Conservation (phyloP, 2,329 filamentous ascomycete genomes). For the Colletotrichum godetiae region DNA sequence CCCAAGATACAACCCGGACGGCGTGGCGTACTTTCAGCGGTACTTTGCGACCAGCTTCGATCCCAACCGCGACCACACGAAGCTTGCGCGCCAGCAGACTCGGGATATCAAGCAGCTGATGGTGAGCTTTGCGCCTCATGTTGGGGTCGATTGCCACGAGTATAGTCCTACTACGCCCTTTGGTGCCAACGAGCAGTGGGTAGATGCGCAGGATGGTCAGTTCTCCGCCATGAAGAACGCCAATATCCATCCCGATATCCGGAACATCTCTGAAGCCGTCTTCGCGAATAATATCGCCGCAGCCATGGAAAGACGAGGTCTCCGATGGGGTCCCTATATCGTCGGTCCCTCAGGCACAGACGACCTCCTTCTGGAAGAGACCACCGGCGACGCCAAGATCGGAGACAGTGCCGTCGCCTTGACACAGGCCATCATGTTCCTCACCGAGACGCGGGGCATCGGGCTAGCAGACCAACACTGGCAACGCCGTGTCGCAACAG, state of each 20-base stretch:
- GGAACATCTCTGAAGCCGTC: constrained; percentile 42
- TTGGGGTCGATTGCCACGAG: constrained; percentile 48
- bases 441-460: constrained; percentile 46
- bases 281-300: constrained; percentile 43
- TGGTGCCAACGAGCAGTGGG: constrained; percentile 40
- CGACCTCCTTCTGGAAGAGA: constrained; percentile 39
- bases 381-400: constrained; percentile 43
- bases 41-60: constrained; percentile 43
- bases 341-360: constrained; percentile 35
- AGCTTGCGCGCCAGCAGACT: constrained; percentile 46
- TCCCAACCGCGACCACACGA: constrained; percentile 48
- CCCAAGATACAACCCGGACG: constrained; percentile 48
- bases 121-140: constrained; percentile 42
- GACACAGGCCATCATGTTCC: constrained; percentile 44
- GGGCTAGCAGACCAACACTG: constrained; percentile 45
- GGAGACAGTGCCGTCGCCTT: constrained; percentile 45
- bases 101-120: constrained; percentile 44
- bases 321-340: constrained; percentile 46
- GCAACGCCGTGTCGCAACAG: constrained; percentile 43
- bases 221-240: constrained; percentile 49
- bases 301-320: constrained; percentile 42
- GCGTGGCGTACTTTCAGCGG: constrained; percentile 48
- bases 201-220: constrained; percentile 42
- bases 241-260: constrained; percentile 45
- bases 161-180: constrained; percentile 38